A percentile compares a stretch with the other conserved stretches of the same genome.
Evolutionary conservation across 257 asterid species (phyloP).

Genomic region (Solanum clarkiae): DNA sequence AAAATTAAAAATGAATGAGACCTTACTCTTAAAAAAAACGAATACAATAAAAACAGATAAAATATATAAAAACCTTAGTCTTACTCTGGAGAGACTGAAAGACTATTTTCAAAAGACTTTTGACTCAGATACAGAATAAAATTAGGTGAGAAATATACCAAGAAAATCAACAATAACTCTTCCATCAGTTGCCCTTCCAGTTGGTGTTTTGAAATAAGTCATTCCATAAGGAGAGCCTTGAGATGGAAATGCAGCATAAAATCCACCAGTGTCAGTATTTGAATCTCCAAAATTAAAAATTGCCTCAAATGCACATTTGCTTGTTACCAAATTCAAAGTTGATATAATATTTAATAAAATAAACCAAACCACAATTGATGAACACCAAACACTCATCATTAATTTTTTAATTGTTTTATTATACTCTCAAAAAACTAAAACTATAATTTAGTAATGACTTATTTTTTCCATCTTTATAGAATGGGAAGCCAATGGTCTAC

Average conservation of each 20-base stretch:
- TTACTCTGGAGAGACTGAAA: no score
- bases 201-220: conserved; percentile 67
- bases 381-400: background rate
- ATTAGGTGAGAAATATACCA: conserved; percentile 28
- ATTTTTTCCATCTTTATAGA: background rate
- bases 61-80: no score
- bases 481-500: background rate
- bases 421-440: background rate
- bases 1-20: no score
- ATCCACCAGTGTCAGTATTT: conserved; percentile 70
- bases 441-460: background rate
- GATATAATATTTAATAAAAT: background rate
- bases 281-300: conserved; percentile 82
- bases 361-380: background rate
- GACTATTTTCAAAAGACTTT: background rate
- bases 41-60: no score
- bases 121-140: no score
- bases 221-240: conserved; percentile 51
- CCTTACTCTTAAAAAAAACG: no score
- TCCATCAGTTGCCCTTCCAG: conserved; percentile 76
- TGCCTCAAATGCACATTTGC: conserved; percentile 38
- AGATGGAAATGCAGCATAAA: conserved; percentile 69
- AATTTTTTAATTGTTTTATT: background rate
- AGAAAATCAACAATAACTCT: conserved; percentile 65
- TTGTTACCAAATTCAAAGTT: background rate